Evolutionary conservation across 1,139 yeast species (phyloP), one percentile per base, ranked within the genome.

Genomic region (Blastobotrys serpentis): DNA sequence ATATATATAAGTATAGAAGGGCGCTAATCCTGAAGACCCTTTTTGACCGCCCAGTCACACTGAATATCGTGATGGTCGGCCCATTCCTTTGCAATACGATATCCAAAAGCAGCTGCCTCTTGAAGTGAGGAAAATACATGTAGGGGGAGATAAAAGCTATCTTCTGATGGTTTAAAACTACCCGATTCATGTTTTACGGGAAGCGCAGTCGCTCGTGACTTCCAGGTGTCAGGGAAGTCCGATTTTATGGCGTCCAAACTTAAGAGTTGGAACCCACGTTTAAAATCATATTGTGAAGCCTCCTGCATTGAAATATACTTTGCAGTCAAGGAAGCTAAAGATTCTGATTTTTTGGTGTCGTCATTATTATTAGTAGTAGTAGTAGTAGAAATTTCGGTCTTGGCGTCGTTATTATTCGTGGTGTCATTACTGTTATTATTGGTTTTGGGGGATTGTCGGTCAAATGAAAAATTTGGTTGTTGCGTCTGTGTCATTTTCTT

Each of bases 41-140:
- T 56, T 34, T 44, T 48, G 22, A 57, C 47, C 17, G 60, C 58
- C 59, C 61, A 59, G 10, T 56, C 60, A 33, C 51, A 63, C 38
- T 59, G 55, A 25, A 72, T 50, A 8, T 58, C 52, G 34, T 59
- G 52, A 18, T 44, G 42, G 7, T 56, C 61, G 6, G 69, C 65
- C 72, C 72, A 70, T 49, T 70, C 74, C 22, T 55, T 56, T 8
- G 65, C 50, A 25, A 68, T 49, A 5, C 59, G 51, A 44, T 62
- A 65, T 3, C 68, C 71, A 45, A 71, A 63, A 3, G 74, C 73
- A 1, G 73, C 69, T 0, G 68, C 74, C 43, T 72, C 76, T 40
- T 69, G 71, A 4, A 70, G 50, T 2, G 69, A 52, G n/a, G 73
- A 63, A 50, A 60, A 68, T 23, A 58, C 59, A 41, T 69, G 73